phyloP scores from a whole-genome alignment of 495 filamentous ascomycete species.

The Penicillium turbatum region DNA sequence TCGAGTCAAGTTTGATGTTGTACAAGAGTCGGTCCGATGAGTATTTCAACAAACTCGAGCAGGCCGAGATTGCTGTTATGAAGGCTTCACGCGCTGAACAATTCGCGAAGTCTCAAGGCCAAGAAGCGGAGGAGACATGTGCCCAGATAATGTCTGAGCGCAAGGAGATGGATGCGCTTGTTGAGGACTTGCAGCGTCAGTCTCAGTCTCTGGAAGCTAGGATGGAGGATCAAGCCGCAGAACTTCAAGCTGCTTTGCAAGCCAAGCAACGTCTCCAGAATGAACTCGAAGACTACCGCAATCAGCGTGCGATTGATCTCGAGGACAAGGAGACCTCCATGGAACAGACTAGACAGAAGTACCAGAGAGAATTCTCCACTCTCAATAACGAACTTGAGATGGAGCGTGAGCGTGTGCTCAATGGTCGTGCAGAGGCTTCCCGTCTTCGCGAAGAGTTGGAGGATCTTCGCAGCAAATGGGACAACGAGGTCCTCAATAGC shows the following conservation, averaged over 20 bases:
- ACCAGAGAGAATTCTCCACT: constrained; percentile 85
- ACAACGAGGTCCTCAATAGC: constrained; percentile 95
- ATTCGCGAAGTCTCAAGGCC: constrained; percentile 82
- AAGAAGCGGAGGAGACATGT: constrained; percentile 86
- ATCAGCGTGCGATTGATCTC: constrained; percentile 88
- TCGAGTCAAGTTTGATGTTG: constrained; percentile 74
- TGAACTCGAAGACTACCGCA: constrained; percentile 96
- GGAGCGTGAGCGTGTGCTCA: constrained; percentile 78
- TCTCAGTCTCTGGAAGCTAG: constrained; percentile 86
- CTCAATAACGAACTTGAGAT: constrained; percentile 89
- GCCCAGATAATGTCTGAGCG: constrained; percentile 89
- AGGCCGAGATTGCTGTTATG: constrained; percentile 91
- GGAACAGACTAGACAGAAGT: constrained; percentile 97
- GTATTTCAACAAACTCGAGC: constrained; percentile 96
- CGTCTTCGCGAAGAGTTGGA: constrained; percentile 90
- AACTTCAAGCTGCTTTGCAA: constrained; percentile 80
- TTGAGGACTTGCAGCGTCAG: constrained; percentile 88
- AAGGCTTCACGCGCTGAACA: constrained; percentile 90
- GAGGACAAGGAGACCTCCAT: constrained; percentile 95
- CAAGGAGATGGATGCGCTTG: constrained; percentile 78
- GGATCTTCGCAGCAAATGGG: constrained; percentile 93
- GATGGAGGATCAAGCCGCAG: constrained; percentile 86
- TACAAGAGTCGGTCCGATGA: constrained; percentile 95
- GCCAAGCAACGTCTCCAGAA: constrained; percentile 94
- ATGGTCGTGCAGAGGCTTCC: constrained; percentile 61